A percentile compares a stretch with the other conserved stretches of the same genome.
Evolutionary conservation across 1,139 yeast species (phyloP).

Genomic region (Sugiyamaella grinbergsii): DNA sequence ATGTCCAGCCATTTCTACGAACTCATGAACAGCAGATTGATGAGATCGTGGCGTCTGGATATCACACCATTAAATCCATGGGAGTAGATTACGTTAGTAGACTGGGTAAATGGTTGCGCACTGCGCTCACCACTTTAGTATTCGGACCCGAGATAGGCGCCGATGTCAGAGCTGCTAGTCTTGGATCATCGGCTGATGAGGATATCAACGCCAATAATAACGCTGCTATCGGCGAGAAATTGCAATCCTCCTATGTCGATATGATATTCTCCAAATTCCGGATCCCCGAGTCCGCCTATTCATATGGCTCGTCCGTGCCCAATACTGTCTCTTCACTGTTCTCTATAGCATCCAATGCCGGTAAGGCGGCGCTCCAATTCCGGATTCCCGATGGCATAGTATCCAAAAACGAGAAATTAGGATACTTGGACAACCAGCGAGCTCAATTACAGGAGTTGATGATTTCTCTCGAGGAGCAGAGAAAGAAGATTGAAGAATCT

Average conservation of each 20-base stretch:
- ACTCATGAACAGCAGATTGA: slow-evolving; percentile 40
- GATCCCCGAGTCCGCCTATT: slow-evolving; percentile 27
- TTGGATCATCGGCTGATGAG: not conserved
- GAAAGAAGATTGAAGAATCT: slow-evolving; percentile 26
- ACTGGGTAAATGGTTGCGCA: slow-evolving; percentile 21
- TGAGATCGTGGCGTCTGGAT: slow-evolving; percentile 29
- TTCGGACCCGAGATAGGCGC: slow-evolving; percentile 25
- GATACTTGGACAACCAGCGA: slow-evolving; percentile 28
- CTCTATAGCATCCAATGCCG: slow-evolving; percentile 6
- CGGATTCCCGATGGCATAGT: slow-evolving; percentile 23
- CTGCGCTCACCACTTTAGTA: slow-evolving; percentile 20
- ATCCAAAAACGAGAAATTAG: slow-evolving; percentile 28
- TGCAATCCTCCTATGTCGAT: slow-evolving; percentile 26
- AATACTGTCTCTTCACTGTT: slow-evolving; percentile 6
- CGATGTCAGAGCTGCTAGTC: not conserved
- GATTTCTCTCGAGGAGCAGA: slow-evolving; percentile 30
- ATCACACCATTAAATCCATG: slow-evolving; percentile 30
- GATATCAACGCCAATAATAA: not conserved
- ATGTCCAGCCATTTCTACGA: slow-evolving; percentile 41
- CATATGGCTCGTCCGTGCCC: slow-evolving; percentile 5
- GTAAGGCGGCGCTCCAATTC: slow-evolving; percentile 9
- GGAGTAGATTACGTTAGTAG: slow-evolving; percentile 32
- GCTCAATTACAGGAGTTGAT: slow-evolving; percentile 28
- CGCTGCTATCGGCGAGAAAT: not conserved
- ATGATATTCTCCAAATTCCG: slow-evolving; percentile 37